A percentile compares a stretch with the other conserved stretches of the same genome.
These are phyloP conservation scores for Coemansia sp. DNA, from an alignment of 192 early-diverging fungal species.

Conservation along the genomic window DNA sequence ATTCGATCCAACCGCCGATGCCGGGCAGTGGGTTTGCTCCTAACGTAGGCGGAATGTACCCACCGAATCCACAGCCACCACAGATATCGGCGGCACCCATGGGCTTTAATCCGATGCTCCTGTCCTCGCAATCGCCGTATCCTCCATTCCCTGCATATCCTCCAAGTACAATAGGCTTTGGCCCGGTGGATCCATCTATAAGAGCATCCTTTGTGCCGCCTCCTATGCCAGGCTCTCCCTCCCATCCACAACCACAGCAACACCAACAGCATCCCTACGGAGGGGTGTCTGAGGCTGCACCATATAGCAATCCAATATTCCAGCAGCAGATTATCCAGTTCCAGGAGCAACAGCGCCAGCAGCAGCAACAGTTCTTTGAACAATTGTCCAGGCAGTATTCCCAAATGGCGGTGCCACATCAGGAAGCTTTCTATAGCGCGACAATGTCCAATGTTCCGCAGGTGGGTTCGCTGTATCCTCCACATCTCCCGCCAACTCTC, in stretches of 20 bases:
- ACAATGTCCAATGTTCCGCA: background rate
- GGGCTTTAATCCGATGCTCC: slow-evolving; percentile 17
- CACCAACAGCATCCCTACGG: background rate
- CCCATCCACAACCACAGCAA: background rate
- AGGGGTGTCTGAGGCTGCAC: background rate
- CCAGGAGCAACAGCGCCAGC: slow-evolving; percentile 51
- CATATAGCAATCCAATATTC: slow-evolving; percentile 14
- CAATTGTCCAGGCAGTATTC: slow-evolving; percentile 45
- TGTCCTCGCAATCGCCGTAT: slow-evolving; percentile 1
- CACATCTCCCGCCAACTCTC: background rate
- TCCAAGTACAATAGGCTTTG: background rate
- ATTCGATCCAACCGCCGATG: background rate
- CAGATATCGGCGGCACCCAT: background rate
- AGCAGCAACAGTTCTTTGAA: slow-evolving; percentile 47
- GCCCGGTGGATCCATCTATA: background rate
- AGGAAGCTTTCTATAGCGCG: no score
- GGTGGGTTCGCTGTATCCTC: background rate
- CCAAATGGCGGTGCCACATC: slow-evolving; percentile 14
- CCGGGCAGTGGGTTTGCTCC: background rate
- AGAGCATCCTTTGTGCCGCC: background rate
- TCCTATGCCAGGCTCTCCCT: background rate
- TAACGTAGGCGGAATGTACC: background rate
- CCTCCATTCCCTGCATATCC: background rate
- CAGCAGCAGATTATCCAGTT: slow-evolving; percentile 46
- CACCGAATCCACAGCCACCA: no score